Evolutionary conservation across 306 rosid genomes (phyloP).

Genomic region (Bauhinia variegata): DNA sequence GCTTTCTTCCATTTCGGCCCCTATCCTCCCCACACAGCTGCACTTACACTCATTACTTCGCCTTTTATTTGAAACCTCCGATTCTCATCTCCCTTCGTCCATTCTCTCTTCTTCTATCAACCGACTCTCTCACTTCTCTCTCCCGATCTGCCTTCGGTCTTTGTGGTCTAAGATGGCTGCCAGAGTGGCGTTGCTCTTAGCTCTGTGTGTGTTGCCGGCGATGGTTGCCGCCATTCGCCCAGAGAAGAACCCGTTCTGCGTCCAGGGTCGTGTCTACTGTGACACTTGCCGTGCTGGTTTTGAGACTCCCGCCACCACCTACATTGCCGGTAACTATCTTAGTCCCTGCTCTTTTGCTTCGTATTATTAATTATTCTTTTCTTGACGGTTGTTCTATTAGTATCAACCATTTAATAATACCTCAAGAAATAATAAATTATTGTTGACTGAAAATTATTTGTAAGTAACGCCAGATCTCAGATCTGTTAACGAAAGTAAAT

Average conservation of each 20-base stretch:
- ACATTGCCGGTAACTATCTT: constrained; percentile 60
- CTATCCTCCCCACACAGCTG: neutral
- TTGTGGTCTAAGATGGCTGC: constrained; percentile 42
- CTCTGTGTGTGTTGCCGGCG: constrained; percentile 67
- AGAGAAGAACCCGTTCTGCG: constrained; percentile 49
- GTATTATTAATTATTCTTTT: neutral
- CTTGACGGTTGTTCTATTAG: neutral
- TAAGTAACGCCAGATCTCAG: constrained; percentile 4
- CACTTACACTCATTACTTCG: neutral
- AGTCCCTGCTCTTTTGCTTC: neutral
- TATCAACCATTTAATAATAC: too few species aligned
- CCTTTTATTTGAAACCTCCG: constrained; percentile 32
- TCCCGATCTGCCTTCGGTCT: too few species aligned
- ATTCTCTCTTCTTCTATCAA: neutral
- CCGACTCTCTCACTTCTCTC: too few species aligned
- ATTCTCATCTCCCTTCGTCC: neutral
- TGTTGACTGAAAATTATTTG: neutral
- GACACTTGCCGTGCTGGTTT: constrained; percentile 85
- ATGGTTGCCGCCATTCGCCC: constrained; percentile 70
- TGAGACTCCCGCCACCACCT: constrained; percentile 77
- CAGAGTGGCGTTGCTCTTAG: constrained; percentile 45
- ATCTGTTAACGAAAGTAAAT: neutral
- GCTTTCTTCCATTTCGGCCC: constrained; percentile 32
- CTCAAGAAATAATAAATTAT: too few species aligned
- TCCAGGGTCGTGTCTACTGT: constrained; percentile 74